These are phyloP conservation scores for Combretum micranthum DNA, from an alignment of 345 rosid genomes.

Conservation along the genomic window DNA sequence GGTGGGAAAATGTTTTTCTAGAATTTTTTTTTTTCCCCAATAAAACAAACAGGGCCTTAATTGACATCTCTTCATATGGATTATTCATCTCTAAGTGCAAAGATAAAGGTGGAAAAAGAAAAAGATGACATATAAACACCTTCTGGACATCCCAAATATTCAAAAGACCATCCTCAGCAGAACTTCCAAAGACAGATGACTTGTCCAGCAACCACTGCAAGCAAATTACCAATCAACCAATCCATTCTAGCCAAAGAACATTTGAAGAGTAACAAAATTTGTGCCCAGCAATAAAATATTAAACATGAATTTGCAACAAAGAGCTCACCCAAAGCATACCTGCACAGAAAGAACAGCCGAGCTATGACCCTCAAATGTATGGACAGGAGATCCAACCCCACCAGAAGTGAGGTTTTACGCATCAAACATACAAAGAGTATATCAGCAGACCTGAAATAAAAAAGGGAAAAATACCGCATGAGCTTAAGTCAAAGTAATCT, in stretches of 20 bases:
- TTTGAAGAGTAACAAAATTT: neutral
- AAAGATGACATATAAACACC: slow-evolving; percentile 27
- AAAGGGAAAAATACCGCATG: slow-evolving; percentile 2
- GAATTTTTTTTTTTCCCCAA: too few relatives aligned
- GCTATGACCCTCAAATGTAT: slow-evolving; percentile 70
- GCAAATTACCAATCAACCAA: neutral
- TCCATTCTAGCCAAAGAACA: neutral
- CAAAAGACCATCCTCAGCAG: slow-evolving; percentile 92
- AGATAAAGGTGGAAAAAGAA: neutral
- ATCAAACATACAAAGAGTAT: slow-evolving; percentile 45
- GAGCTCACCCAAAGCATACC: slow-evolving; percentile 25
- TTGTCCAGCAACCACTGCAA: slow-evolving; percentile 91
- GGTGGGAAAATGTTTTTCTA: too few relatives aligned
- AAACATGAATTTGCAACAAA: neutral
- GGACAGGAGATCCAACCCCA: slow-evolving; percentile 63
- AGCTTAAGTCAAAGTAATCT: neutral
- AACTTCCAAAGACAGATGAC: slow-evolving; percentile 90
- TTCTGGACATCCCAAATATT: slow-evolving; percentile 91
- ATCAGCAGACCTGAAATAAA: slow-evolving; percentile 34
- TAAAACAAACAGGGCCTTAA: too few relatives aligned
- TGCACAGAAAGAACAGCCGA: slow-evolving; percentile 91
- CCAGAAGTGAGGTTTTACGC: slow-evolving; percentile 43
- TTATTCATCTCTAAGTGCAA: neutral
- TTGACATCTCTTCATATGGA: neutral
- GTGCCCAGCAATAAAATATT: neutral